Evolutionary conservation across 768 basidiomycete species (phyloP), one percentile per base, ranked within the genome.

Genomic region (Tylopilus felleus): DNA sequence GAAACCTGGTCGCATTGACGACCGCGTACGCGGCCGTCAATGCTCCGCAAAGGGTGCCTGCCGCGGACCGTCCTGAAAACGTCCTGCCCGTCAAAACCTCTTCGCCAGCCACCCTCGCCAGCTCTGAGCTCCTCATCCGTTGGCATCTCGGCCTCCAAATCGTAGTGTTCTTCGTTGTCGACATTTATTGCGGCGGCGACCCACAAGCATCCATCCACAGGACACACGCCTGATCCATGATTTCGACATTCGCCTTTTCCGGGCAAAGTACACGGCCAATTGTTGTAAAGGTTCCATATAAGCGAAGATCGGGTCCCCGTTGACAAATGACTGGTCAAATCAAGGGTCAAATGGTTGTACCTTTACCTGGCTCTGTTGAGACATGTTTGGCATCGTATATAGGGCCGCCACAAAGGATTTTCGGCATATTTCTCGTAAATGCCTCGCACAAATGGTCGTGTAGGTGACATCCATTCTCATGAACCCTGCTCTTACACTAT

Each of bases 171-270:
- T 59, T 94, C 93, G 61, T 90, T 88, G 65, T 96, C 94, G 28
- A 87, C 92, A 55, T 96, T 97, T 74, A 96, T 92, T 7, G 96
- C 97, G 19, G 95, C 90, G 5, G 93, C 93, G 48, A 98, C 92
- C 97, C 97, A 99, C 21, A 99, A n/a, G n/a, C n/a, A n/a, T n/a
- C n/a, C n/a, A n/a, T n/a, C n/a, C n/a, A n/a, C n/a, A n/a, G n/a
- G n/a, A n/a, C n/a, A n/a, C n/a, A n/a, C n/a, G n/a, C n/a, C n/a
- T n/a, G n/a, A n/a, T n/a, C n/a, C n/a, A n/a, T n/a, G n/a, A n/a
- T n/a, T n/a, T n/a, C n/a, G n/a, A n/a, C n/a, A n/a, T n/a, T n/a
- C n/a, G n/a, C n/a, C n/a, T n/a, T n/a, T n/a, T n/a, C n/a, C n/a
- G n/a, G n/a, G n/a, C n/a, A n/a, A 27, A 27, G 3, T 27, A 27